Base-by-base conservation (phyloP, 2,329 filamentous ascomycete species). In the Penicillium hesseltinei region DNA sequence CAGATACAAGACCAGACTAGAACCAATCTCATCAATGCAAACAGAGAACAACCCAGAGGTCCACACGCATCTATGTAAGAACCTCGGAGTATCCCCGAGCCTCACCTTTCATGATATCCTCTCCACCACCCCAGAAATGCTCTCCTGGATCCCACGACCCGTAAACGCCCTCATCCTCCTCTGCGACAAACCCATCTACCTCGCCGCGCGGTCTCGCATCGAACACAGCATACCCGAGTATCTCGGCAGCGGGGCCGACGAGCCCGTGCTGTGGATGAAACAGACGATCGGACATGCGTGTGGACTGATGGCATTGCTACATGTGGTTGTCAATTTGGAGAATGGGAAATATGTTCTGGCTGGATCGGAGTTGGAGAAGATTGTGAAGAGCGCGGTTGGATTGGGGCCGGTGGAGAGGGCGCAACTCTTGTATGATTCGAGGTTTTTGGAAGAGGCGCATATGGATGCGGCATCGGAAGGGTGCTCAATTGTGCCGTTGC, bases 261-360 rank as follows among this genome's bases (percentile, higher is more conserved):
- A 85, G 57, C 81, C 82, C 0, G 77, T 84, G 5, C 71, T 85
- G 23, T 86, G 83, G 82, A 84, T 83, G 69, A 79, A 77, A 58
- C 84, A 86, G 62, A 85, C 81, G 1, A 84, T 85, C 55, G 77
- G 80, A 17, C 75, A 86, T 63, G 81, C 82, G 0, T 86, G 84
- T 63, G 84, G 84, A 0, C 73, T 81, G n/a, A 84, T 86, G 58
- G 82, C 80, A 2, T 69, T 85, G 1, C 69, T 86, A 3, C 84
- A 86, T 65, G 76, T 77, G 58, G 63, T 84, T 23, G 73, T 77
- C 47, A 87, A 86, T 65, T 78, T 80, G 17, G 70, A 74, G 2
- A 77, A 76, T 3, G 69, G 69, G 23, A 66, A 74, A 15, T 75
- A 76, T 57, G 75, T 86, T 56, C 56, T 59, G 3, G 69, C 75